Conservation (phyloP, 768 basidiomycete species). For the Psilocybe subaeruginosa region DNA sequence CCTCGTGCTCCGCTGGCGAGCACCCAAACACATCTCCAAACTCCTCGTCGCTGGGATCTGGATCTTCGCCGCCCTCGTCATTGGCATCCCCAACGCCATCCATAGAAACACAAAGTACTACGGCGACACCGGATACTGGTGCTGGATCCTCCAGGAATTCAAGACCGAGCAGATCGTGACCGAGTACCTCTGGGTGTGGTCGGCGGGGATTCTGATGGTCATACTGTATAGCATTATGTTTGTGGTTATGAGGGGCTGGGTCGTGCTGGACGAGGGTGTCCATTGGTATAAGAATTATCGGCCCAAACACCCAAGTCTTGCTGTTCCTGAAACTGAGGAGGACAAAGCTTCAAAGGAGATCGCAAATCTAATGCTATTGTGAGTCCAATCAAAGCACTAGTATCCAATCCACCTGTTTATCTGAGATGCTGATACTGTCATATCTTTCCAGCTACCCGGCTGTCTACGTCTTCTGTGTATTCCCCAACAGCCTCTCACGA, state of each 20-base stretch:
- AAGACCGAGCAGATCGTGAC: slow-evolving; percentile 42
- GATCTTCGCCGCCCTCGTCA: slow-evolving; percentile 39
- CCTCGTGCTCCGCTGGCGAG: slow-evolving; percentile 44
- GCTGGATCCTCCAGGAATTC: slow-evolving; percentile 47
- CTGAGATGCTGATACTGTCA: neutral
- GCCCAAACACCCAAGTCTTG: neutral
- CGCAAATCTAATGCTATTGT: slow-evolving; percentile 53
- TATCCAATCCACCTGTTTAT: neutral
- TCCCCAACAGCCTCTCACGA: slow-evolving; percentile 45
- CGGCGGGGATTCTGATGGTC: slow-evolving; percentile 42
- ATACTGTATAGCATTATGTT: slow-evolving; percentile 48
- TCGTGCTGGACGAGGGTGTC: slow-evolving; percentile 34
- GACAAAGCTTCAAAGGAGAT: slow-evolving; percentile 28
- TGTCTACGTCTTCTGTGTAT: slow-evolving; percentile 26
- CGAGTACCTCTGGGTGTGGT: slow-evolving; percentile 59
- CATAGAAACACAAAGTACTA: slow-evolving; percentile 41
- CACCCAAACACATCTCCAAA: slow-evolving; percentile 32
- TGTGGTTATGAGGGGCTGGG: slow-evolving; percentile 40
- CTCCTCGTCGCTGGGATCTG: slow-evolving; percentile 40
- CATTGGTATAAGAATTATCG: slow-evolving; percentile 17
- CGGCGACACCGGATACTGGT: slow-evolving; percentile 49
- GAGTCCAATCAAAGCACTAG: slow-evolving; percentile 22
- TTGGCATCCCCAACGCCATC: slow-evolving; percentile 38
- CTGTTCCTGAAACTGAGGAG: slow-evolving; percentile 25
- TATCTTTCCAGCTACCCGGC: slow-evolving; percentile 9